phyloP scores from a whole-genome alignment of 2,329 filamentous ascomycete species.

The Cadophora luteo-olivacea region DNA sequence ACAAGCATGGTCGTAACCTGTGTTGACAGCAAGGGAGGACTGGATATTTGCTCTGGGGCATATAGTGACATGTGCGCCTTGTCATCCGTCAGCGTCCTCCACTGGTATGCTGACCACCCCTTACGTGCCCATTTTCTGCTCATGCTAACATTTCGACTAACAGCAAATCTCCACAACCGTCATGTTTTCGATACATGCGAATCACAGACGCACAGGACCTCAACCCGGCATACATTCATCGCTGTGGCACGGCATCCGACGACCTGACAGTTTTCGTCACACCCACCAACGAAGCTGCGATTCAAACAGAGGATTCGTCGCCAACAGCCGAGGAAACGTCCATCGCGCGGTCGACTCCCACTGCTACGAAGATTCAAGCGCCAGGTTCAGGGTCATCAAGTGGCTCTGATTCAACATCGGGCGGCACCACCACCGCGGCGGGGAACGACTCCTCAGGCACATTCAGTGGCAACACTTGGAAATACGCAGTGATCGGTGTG shows the following conservation, averaged over 20 bases:
- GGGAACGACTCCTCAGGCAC: not conserved
- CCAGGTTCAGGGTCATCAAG: not conserved
- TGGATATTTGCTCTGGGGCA: not conserved
- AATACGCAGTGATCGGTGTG: not conserved
- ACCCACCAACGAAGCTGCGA: not conserved
- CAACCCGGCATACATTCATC: not conserved
- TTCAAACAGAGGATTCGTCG: not conserved
- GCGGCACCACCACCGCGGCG: not conserved
- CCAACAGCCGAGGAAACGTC: not conserved
- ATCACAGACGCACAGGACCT: not conserved
- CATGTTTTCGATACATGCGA: not conserved
- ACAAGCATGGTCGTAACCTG: not conserved
- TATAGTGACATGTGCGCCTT: not conserved
- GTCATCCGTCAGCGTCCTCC: not conserved
- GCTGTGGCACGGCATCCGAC: not conserved
- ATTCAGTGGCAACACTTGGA: not conserved
- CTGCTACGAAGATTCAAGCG: not conserved
- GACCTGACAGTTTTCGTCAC: not conserved
- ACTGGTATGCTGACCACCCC: not conserved
- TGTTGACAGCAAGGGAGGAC: not conserved
- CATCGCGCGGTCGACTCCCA: not conserved
- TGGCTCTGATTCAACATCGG: not conserved
- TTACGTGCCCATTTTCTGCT: not conserved
- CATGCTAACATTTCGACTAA: not conserved
- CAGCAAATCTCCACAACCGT: not conserved